Percentiles rank a stretch among this genome's conserved stretches.
Evolutionary conservation across 768 basidiomycete genomes (phyloP).

Genomic region (Trametes sanguinea): DNA sequence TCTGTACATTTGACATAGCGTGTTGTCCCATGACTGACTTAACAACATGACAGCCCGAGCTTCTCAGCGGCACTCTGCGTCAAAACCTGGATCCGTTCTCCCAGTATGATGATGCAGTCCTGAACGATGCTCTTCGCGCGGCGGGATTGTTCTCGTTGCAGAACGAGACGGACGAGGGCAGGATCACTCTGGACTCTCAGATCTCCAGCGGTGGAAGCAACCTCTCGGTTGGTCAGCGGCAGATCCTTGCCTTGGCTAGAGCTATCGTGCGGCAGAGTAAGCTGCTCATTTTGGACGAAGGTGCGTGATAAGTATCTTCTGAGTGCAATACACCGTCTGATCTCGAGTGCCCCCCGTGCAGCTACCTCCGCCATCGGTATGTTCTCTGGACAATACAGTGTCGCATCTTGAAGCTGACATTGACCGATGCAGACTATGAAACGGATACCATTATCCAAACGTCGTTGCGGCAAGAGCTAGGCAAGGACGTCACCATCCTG

Average conservation of each 20-base stretch:
- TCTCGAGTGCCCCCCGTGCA: slow-evolving; percentile 7
- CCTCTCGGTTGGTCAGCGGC: slow-evolving; percentile 57
- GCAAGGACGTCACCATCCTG: slow-evolving; percentile 44
- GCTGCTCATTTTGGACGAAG: slow-evolving; percentile 60
- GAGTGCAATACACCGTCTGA: neutral
- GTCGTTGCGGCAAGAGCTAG: slow-evolving; percentile 41
- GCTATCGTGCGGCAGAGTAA: slow-evolving; percentile 59
- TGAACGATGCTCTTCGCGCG: slow-evolving; percentile 52
- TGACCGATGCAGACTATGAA: slow-evolving; percentile 38
- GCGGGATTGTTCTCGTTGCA: slow-evolving; percentile 51
- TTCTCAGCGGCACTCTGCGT: slow-evolving; percentile 57
- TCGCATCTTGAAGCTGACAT: too few relatives aligned
- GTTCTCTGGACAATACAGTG: neutral
- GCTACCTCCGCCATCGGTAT: slow-evolving; percentile 49
- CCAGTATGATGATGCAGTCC: slow-evolving; percentile 51
- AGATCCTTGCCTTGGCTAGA: slow-evolving; percentile 61
- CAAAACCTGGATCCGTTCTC: slow-evolving; percentile 61
- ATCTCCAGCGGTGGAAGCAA: slow-evolving; percentile 49
- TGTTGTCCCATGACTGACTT: neutral
- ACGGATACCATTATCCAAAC: slow-evolving; percentile 48
- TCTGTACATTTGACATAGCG: slow-evolving; percentile 30
- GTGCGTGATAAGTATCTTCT: slow-evolving; percentile 21
- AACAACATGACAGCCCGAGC: slow-evolving; percentile 39
- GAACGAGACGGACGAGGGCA: slow-evolving; percentile 39
- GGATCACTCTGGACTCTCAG: slow-evolving; percentile 46